Conservation (phyloP, 768 basidiomycete genomes). For the Cystofilobasidium bisporidii region DNA sequence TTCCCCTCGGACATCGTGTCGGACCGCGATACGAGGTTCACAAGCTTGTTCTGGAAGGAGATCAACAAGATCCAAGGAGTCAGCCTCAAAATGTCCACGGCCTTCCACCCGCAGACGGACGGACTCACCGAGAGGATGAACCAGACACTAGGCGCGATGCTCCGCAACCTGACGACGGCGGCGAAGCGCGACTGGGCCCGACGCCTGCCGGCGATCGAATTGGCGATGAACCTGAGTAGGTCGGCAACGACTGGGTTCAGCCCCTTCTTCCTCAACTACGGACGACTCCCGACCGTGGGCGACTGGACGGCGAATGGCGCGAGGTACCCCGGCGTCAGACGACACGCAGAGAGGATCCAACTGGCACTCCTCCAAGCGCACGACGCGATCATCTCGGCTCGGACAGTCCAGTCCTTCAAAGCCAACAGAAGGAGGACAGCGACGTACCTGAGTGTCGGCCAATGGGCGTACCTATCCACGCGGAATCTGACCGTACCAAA, state of each 20-base stretch:
- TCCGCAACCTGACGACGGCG: not conserved
- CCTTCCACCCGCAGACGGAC: constrained; percentile 46
- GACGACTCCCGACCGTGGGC: not conserved
- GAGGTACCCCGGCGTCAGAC: not conserved
- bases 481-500: too few species aligned
- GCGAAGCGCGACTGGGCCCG: not conserved
- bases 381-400: too few species aligned
- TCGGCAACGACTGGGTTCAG: not conserved
- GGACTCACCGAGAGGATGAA: constrained; percentile 40
- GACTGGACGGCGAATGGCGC: not conserved
- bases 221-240: not conserved
- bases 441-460: too few species aligned
- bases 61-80: constrained; percentile 38
- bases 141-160: not conserved
- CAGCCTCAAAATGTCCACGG: constrained; percentile 40
- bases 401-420: too few species aligned
- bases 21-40: constrained; percentile 45
- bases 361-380: too few species aligned
- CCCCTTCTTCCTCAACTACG: not conserved
- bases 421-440: too few species aligned
- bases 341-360: too few species aligned
- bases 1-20: constrained; percentile 43
- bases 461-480: too few species aligned
- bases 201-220: not conserved
- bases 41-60: constrained; percentile 42